These are phyloP conservation scores for Cladosporium oxysporum DNA, from an alignment of 2,329 filamentous ascomycete genomes.

Conservation along the genomic window DNA sequence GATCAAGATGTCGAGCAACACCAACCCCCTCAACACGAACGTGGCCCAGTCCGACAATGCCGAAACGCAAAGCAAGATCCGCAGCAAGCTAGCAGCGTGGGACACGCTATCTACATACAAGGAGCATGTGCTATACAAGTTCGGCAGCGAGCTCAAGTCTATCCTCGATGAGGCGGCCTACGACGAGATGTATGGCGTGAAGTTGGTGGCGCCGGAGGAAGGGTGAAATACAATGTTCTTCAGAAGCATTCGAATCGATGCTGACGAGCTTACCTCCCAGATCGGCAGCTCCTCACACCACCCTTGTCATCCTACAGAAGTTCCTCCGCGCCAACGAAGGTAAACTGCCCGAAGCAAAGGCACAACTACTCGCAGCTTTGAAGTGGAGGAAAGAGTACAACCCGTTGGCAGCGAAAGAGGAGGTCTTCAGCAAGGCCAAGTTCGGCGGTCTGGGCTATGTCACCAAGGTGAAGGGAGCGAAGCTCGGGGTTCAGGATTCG, in stretches of 20 bases:
- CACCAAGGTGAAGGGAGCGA: slow-evolving; percentile 61
- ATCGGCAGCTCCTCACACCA: slow-evolving; percentile 61
- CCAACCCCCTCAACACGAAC: background rate
- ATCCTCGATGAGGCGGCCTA: slow-evolving; percentile 62
- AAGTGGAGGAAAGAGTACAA: slow-evolving; percentile 79
- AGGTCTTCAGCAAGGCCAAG: slow-evolving; percentile 65
- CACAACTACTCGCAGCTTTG: slow-evolving; percentile 76
- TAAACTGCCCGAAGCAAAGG: slow-evolving; percentile 70
- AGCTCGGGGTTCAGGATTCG: slow-evolving; percentile 45
- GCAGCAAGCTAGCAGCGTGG: slow-evolving; percentile 25
- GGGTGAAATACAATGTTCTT: slow-evolving; percentile 24
- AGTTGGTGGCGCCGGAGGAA: slow-evolving; percentile 48
- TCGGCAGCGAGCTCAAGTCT: slow-evolving; percentile 60
- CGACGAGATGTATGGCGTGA: slow-evolving; percentile 84
- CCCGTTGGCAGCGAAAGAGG: slow-evolving; percentile 64
- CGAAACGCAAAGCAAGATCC: background rate
- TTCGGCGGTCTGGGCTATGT: slow-evolving; percentile 81
- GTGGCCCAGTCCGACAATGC: background rate
- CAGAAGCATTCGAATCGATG: slow-evolving; percentile 14
- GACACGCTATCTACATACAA: slow-evolving; percentile 26
- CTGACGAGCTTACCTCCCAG: slow-evolving; percentile 20
- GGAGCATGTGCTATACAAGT: slow-evolving; percentile 34
- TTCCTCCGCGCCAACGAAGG: slow-evolving; percentile 88
- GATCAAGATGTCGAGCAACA: background rate
- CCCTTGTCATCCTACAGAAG: slow-evolving; percentile 85